Evolutionary conservation across 257 asterid species (phyloP), one percentile per base, ranked within the genome.

Genomic region (Cynanchum wilfordii): DNA sequence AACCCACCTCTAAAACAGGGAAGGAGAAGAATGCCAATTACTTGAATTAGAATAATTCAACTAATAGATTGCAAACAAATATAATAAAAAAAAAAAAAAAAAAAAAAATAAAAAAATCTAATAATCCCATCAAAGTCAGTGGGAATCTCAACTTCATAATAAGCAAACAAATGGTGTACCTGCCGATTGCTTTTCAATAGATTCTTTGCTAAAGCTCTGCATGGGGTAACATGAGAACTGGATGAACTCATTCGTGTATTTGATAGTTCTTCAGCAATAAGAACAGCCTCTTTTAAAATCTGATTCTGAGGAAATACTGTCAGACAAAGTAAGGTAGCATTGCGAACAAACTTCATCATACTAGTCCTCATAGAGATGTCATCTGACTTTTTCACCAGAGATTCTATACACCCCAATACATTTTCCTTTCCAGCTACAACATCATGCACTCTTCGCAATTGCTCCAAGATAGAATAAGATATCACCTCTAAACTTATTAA

Each of bases 241-340:
- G 82, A 70, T 20, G 87, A 74, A 75, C 79, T 77, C 92, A 86
- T 87, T 77, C 72, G 80, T 27, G 97, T 87, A 77, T 90, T 92
- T 52, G 91, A 82, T 76, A 95, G 84, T 88, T 95, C 99, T 80
- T 95, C 99, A 55, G 99, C 92, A 73, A 90, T 81, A 76, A 95
- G 97, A 77, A 88, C 90, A 79, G 96, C 96, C 90, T 92, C 97
- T 81, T 95, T 89, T 89, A 95, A 83, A 29, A 88, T 79, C 82
- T 90, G 81, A 71, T 88, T 95, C 82, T 78, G 91, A 25, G 99
- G 98, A 80, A 90, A 92, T 66, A 73, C 87, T 74, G 81, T 80
- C 81, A 92, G 82, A 71, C 95, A 92, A 78, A 90, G 96, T 74
- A 92, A 86, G 70, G 87, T 74, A 68, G 96, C 91, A 80, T 92